Base-by-base conservation (phyloP, 2,329 filamentous ascomycete genomes). In the Alternaria consortialis region DNA sequence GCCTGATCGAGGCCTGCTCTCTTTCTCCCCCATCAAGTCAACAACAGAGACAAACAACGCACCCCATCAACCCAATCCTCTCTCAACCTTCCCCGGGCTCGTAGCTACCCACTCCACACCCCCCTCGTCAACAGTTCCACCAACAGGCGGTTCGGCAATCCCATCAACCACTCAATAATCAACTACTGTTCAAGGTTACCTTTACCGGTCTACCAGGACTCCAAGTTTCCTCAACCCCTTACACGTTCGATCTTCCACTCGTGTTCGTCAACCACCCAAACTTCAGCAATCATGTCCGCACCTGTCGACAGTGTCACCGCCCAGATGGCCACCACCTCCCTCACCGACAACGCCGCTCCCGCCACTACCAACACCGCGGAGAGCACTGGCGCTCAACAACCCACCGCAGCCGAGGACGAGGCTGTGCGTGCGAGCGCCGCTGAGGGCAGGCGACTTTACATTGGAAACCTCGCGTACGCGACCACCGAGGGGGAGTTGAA, bases 401-500 rank as follows among this genome's bases (percentile, higher is more conserved):
- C 89, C 82, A 87, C 91, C 83, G 84, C 87, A 78, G 86, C 90
- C 77, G 87, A 91, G 84, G 91, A 92, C 80, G 93, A 97, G 83
- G 93, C 94, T 82, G 93, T 95, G 80, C 90, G 95, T 82, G 93
- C 93, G 84, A 97, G 93, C 86, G 95, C 95, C 83, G 94, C 94
- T 84, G 95, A 99, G 88, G 94, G 95, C 83, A 93, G 95, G 87
- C 93, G 95, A 86, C 91, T 99, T 79, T 99, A 99, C 87, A 98
- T 99, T 87, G 95, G 95, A 87, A 99, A 99, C 88, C 92, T 99
- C 89, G 95, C 95, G 79, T 99, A 99, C 84, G 94, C 94, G 90
- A 98, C 95, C 90, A 97, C 93, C 83, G 95, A 98, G 92, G 95
- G 92, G 91, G 93, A 97, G 90, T 93, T 99, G 88, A 97, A 96